A percentile compares a stretch with the other conserved stretches of the same genome.
These are phyloP conservation scores for Candida fluviatilis DNA, from an alignment of 805 yeast species.

Conservation along the genomic window DNA sequence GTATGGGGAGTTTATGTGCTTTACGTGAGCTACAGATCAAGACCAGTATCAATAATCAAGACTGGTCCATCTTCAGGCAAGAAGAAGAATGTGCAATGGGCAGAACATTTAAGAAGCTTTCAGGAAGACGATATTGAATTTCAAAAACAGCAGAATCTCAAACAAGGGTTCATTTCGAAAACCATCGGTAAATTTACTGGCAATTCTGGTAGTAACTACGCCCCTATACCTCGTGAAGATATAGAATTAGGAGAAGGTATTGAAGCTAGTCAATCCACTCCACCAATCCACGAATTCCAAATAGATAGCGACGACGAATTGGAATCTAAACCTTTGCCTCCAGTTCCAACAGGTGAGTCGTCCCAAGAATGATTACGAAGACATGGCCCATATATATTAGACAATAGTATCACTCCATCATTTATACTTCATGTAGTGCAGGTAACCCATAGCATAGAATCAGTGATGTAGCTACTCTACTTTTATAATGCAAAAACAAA, in stretches of 20 bases:
- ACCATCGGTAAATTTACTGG: conserved; percentile 31
- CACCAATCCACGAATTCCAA: conserved; percentile 37
- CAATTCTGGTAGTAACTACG: conserved; percentile 15
- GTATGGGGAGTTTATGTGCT: conserved; percentile 40
- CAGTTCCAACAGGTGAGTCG: not conserved
- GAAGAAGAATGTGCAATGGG: conserved; percentile 47
- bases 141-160: conserved; percentile 14
- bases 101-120: conserved; percentile 36
- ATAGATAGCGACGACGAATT: conserved; percentile 48
- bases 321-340: conserved; percentile 6
- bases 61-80: conserved; percentile 25
- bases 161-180: conserved; percentile 35
- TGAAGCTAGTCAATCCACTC: conserved; percentile 7
- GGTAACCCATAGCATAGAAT: too few species aligned
- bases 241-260: conserved; percentile 39
- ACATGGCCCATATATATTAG: too few species aligned
- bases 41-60: conserved; percentile 41
- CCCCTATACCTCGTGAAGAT: conserved; percentile 27
- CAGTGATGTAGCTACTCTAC: too few species aligned
- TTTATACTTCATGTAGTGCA: too few species aligned
- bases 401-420: too few species aligned
- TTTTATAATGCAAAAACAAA: too few species aligned
- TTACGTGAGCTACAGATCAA: conserved; percentile 31
- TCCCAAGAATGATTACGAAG: not conserved
- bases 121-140: conserved; percentile 26